These are phyloP conservation scores for Allantophomopsis cytisporea DNA, from an alignment of 2,329 filamentous ascomycete species.

Conservation along the genomic window DNA sequence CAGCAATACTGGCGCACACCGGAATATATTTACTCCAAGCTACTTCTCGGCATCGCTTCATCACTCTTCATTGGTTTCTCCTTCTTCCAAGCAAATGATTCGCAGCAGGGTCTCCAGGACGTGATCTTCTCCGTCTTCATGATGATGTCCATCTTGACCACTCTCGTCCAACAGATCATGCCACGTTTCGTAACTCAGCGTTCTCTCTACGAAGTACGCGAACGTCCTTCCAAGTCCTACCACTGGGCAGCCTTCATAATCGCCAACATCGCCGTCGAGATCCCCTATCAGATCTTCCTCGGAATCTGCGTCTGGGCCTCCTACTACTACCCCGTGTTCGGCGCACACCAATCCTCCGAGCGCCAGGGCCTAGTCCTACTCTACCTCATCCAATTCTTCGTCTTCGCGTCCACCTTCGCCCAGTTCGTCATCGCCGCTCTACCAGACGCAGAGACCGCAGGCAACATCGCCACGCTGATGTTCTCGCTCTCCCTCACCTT, in stretches of 20 bases:
- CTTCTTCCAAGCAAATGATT: conserved; percentile 46
- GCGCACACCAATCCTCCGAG: conserved; percentile 38
- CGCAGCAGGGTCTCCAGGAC: conserved; percentile 54
- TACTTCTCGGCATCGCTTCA: conserved; percentile 34
- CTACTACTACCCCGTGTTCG: conserved; percentile 66
- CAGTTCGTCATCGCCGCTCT: conserved; percentile 67
- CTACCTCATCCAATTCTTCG: conserved; percentile 59
- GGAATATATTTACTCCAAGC: conserved; percentile 61
- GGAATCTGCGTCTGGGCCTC: conserved; percentile 61
- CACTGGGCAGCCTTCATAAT: conserved; percentile 21
- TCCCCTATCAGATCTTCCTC: conserved; percentile 73
- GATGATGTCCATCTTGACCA: conserved; percentile 55
- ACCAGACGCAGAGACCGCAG: conserved; percentile 62
- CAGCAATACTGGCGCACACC: conserved; percentile 71
- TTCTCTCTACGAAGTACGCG: conserved; percentile 46
- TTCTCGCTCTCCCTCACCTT: conserved; percentile 66
- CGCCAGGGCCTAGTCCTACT: conserved; percentile 55
- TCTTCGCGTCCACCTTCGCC: conserved; percentile 76
- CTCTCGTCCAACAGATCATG: conserved; percentile 53
- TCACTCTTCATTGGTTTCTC: conserved; percentile 54
- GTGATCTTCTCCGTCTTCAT: conserved; percentile 63
- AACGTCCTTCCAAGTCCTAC: conserved; percentile 18
- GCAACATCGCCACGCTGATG: conserved; percentile 63
- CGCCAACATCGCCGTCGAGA: conserved; percentile 56
- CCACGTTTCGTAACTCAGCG: conserved; percentile 58